A percentile compares a stretch with the other conserved stretches of the same genome.
These are phyloP conservation scores for Rubus idaeus DNA, from an alignment of 306 rosid species.

Conservation along the genomic window DNA sequence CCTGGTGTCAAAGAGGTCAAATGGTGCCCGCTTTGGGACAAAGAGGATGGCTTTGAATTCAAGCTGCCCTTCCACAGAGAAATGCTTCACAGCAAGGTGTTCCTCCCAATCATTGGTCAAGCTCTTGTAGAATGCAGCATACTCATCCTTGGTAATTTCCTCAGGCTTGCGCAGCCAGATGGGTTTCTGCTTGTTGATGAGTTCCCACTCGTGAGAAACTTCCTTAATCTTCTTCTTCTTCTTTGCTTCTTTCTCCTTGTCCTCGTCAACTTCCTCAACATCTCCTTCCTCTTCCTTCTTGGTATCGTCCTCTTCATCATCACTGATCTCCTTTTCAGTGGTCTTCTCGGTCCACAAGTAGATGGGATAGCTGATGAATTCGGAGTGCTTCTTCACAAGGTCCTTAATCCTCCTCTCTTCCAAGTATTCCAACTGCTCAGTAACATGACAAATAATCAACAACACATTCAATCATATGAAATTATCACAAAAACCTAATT, in stretches of 20 bases:
- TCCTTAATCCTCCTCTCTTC: conserved; percentile 72
- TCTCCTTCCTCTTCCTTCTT: conserved; percentile 67
- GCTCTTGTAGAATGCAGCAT: conserved; percentile 72
- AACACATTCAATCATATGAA: neutral
- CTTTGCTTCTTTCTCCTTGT: conserved; percentile 48
- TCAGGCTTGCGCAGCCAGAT: conserved; percentile 81
- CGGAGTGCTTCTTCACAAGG: conserved; percentile 76
- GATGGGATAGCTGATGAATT: conserved; percentile 65
- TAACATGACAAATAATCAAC: neutral
- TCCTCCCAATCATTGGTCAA: conserved; percentile 78
- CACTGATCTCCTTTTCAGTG: conserved; percentile 64
- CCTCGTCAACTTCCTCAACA: conserved; percentile 59
- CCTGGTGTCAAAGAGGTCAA: conserved; percentile 64
- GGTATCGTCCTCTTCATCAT: conserved; percentile 67
- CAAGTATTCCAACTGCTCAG: conserved; percentile 55
- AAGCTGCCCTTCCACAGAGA: conserved; percentile 73
- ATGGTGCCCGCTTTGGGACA: conserved; percentile 70
- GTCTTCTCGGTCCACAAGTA: conserved; percentile 74
- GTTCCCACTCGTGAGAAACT: conserved; percentile 66
- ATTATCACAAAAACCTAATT: too few relatives aligned
- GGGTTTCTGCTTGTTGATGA: conserved; percentile 74
- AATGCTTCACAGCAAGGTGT: conserved; percentile 67
- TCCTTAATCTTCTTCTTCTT: conserved; percentile 72
- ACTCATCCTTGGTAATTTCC: conserved; percentile 66
- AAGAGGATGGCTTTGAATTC: conserved; percentile 72